Conservation (phyloP, 306 rosid species). For the Lagenaria siceraria region DNA sequence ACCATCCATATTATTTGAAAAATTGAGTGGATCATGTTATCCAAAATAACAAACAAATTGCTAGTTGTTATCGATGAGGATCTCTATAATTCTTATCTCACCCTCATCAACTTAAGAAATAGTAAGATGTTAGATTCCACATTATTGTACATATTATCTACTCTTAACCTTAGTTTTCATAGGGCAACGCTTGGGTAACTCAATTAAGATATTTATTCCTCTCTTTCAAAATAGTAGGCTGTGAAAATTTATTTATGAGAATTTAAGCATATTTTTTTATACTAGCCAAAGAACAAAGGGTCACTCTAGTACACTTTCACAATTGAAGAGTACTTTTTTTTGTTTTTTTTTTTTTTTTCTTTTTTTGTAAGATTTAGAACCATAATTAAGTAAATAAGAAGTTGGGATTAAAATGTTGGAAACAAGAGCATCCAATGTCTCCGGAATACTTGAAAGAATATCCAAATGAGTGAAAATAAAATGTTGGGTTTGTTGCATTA, state of each 20-base stretch:
- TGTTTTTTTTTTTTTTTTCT: no score
- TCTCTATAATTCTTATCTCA: no score
- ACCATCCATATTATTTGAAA: neutral
- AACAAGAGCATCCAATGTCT: constrained; percentile 1
- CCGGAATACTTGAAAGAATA: neutral
- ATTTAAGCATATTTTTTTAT: neutral
- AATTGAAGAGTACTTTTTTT: neutral
- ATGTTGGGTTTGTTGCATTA: neutral
- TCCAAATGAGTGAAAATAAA: neutral
- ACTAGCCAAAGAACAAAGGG: neutral
- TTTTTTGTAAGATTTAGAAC: neutral
- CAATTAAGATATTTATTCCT: no score
- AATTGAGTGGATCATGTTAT: neutral
- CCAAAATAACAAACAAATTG: neutral
- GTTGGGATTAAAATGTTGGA: neutral
- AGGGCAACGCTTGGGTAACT: no score
- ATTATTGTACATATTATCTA: no score
- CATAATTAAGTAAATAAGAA: neutral
- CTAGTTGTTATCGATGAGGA: no score
- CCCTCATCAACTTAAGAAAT: no score
- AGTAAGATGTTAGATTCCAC: neutral
- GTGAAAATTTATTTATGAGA: neutral
- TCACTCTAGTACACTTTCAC: neutral
- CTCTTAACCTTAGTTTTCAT: neutral
- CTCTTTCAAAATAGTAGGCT: no score